Conservation (phyloP, 1,284 basidiomycete species). For the Macrocystidia cucumis region DNA sequence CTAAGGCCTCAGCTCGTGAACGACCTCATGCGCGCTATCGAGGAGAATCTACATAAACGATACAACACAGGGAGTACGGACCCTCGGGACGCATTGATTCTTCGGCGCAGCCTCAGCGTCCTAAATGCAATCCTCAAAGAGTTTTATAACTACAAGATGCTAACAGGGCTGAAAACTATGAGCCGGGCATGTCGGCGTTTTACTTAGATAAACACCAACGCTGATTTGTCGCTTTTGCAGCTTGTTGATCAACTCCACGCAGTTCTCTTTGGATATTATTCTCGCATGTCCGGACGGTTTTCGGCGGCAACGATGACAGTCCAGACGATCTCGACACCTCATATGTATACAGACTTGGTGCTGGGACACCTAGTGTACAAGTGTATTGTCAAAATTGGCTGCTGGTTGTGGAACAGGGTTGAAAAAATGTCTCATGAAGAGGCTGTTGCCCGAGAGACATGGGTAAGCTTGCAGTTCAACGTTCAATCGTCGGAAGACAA, state of each 20-base stretch:
- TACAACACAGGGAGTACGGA: slow-evolving; percentile 33
- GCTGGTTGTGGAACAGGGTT: slow-evolving; percentile 63
- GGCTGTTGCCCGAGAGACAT: slow-evolving; percentile 34
- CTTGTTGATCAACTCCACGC: slow-evolving; percentile 45
- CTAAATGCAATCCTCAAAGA: slow-evolving; percentile 64
- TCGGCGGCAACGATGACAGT: slow-evolving; percentile 30
- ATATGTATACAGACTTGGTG: slow-evolving; percentile 43
- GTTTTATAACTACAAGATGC: slow-evolving; percentile 59
- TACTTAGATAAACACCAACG: slow-evolving; percentile 1
- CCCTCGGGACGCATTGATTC: slow-evolving; percentile 36
- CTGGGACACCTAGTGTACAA: slow-evolving; percentile 67
- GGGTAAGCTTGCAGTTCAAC: slow-evolving; percentile 43
- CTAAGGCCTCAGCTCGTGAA: slow-evolving; percentile 56
- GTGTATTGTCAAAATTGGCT: slow-evolving; percentile 53
- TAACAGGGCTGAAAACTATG: slow-evolving; percentile 58
- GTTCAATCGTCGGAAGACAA: too few species aligned
- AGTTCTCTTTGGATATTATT: slow-evolving; percentile 51
- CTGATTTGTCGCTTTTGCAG: too few species aligned
- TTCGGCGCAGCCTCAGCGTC: slow-evolving; percentile 54
- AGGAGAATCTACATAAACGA: slow-evolving; percentile 41
- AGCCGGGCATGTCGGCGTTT: slow-evolving; percentile 31
- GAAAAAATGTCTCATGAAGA: slow-evolving; percentile 35
- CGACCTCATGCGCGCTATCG: slow-evolving; percentile 48
- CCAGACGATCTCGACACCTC: slow-evolving; percentile 26
- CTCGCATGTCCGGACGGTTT: slow-evolving; percentile 39